Base-by-base conservation (phyloP, 2,329 filamentous ascomycete species). In the Coleophoma crateriformis region DNA sequence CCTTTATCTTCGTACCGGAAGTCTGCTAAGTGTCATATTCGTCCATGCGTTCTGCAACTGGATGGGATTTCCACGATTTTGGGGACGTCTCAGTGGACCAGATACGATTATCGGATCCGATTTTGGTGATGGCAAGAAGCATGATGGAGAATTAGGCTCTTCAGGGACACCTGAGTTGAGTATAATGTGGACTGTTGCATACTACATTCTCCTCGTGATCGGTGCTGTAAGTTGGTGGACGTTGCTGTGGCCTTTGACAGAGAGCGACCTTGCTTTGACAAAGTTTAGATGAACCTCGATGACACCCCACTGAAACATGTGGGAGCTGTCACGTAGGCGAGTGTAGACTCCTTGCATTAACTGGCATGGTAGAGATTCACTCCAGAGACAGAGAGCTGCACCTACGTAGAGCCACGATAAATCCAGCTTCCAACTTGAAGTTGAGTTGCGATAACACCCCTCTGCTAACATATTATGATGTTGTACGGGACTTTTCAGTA, bases 31-130 rank as follows among this genome's bases (percentile, higher is more conserved):
- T 12, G 86, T 86, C 33, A 84, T 92, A 47, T 64, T 84, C 17
- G 85, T 88, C 5, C 94, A 99, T 64, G 78, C 82, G 10, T 94
- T 97, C 64, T 99, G 94, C 72, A 99, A 99, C 65, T 87, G 81
- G 72, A 88, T 91, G 78, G 94, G 94, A 7, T 72, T 97, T 45
- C 94, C 94, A 19, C 79, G 90, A 7, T 70, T 97, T 51, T 95
- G 88, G 84, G 92, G 94, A 1, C 74, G 79, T 8, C 81, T 96
- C 3, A 79, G 72, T 14, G 54, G 45, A n/a, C 60, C 50, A 33
- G 59, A 58, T 38, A 56, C 46, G 19, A 54, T 57, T 32, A 59
- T 58, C 12, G 40, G 51, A 38, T 49, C 56, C 40, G 49, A 61
- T 59, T 55, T 58, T 50, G 55, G 59, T 48, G 56, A 60, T 12